Conservation (phyloP, 805 yeast genomes). For the Zygotorulaspora sp. region DNA sequence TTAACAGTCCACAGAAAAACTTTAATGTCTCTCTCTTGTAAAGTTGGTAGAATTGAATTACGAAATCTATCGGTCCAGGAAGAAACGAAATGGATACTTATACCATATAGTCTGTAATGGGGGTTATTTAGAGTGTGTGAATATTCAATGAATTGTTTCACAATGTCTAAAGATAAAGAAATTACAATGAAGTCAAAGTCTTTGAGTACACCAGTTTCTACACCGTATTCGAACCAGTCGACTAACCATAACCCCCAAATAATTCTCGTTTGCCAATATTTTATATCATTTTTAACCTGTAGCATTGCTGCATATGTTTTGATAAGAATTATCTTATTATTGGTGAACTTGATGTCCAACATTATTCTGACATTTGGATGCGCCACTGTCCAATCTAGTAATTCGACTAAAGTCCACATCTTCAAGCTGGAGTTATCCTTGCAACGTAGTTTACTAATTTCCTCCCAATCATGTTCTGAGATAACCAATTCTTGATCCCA, state of each 20-base stretch:
- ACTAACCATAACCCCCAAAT: conserved; percentile 52
- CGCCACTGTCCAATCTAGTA: conserved; percentile 38
- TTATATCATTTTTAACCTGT: conserved; percentile 37
- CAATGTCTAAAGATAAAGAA: conserved; percentile 34
- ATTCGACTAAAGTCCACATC: conserved; percentile 42
- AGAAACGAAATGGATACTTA: conserved; percentile 45
- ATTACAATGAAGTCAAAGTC: conserved; percentile 37
- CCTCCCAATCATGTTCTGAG: conserved; percentile 35
- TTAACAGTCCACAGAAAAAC: conserved; percentile 55
- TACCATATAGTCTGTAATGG: conserved; percentile 52
- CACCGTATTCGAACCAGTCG: conserved; percentile 43
- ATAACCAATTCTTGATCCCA: conserved; percentile 41
- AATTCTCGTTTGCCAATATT: conserved; percentile 43
- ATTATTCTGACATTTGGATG: conserved; percentile 39
- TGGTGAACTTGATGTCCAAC: conserved; percentile 50
- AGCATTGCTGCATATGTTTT: conserved; percentile 38
- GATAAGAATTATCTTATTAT: conserved; percentile 41
- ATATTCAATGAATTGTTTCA: conserved; percentile 35
- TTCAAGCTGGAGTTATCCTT: conserved; percentile 34
- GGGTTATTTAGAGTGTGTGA: conserved; percentile 36
- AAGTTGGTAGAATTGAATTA: conserved; percentile 26
- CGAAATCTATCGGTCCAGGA: conserved; percentile 43
- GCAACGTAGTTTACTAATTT: conserved; percentile 35
- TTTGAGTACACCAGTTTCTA: conserved; percentile 37
- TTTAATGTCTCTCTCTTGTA: conserved; percentile 34